Evolutionary conservation across 306 rosid species (phyloP).

Genomic region (Begonia loranthoides): DNA sequence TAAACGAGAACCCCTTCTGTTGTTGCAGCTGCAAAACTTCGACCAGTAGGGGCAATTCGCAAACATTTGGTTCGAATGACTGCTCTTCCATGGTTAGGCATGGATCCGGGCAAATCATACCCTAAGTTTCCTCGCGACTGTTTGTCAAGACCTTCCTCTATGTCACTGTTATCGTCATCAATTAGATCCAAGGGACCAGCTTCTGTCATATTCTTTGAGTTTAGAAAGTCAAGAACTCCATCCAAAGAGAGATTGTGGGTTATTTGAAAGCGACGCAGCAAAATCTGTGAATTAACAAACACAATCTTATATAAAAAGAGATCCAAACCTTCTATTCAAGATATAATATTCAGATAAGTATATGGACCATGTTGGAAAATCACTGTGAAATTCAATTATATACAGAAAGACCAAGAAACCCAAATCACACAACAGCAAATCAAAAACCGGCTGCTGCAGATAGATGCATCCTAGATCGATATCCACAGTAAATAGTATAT

Average conservation of each 20-base stretch:
- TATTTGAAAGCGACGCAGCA: conserved; percentile 74
- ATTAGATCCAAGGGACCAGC: conserved; percentile 86
- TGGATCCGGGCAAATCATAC: conserved; percentile 69
- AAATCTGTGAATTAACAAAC: conserved; percentile 32
- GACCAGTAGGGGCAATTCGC: conserved; percentile 87
- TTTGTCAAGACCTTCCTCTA: conserved; percentile 65
- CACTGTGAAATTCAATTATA: no score
- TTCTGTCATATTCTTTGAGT: conserved; percentile 91
- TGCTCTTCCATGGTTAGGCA: conserved; percentile 79
- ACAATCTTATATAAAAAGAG: conserved; percentile 12
- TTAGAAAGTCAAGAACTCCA: conserved; percentile 84
- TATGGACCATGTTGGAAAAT: no score
- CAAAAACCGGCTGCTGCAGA: no score
- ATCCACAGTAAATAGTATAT: no score
- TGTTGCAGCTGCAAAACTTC: conserved; percentile 88
- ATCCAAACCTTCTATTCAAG: background rate
- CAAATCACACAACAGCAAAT: no score
- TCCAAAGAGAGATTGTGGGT: conserved; percentile 87
- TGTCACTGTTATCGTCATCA: conserved; percentile 65
- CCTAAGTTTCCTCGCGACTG: conserved; percentile 62
- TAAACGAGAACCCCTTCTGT: conserved; percentile 85
- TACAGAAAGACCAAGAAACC: no score
- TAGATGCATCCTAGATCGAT: no score
- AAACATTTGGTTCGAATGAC: conserved; percentile 64
- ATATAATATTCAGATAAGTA: no score